Percentiles rank a stretch among this genome's conserved stretches.
phyloP scores from a whole-genome alignment of 371 early-diverging fungal species.

The Mortierella polycephala region DNA sequence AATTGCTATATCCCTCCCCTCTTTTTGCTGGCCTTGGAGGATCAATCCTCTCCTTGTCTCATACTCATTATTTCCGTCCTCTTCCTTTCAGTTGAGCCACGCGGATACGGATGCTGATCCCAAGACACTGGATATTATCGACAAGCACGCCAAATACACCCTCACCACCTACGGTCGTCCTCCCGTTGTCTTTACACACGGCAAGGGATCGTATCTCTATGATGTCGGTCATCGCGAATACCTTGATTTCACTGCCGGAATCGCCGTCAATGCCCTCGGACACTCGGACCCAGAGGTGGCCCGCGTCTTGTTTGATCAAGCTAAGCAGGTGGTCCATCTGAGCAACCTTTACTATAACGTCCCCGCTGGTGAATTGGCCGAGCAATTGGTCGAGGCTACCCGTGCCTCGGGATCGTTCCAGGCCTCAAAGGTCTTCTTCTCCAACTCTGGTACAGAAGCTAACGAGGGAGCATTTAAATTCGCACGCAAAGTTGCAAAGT shows the following conservation, averaged over 20 bases:
- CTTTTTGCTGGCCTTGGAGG: not conserved
- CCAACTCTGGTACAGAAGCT: constrained; percentile 94
- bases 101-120: constrained; percentile 59
- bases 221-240: constrained; percentile 75
- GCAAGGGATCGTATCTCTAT: constrained; percentile 79
- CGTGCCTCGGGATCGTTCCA: constrained; percentile 58
- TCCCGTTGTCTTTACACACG: constrained; percentile 73
- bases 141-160: constrained; percentile 64
- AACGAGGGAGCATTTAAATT: constrained; percentile 95
- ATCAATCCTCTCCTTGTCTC: constrained; percentile 3
- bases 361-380: constrained; percentile 79
- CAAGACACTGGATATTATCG: constrained; percentile 56
- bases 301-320: constrained; percentile 80
- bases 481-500: constrained; percentile 89
- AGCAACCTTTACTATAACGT: constrained; percentile 88
- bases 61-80: not conserved
- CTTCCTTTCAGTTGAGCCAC: constrained; percentile 58
- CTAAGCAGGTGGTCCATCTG: constrained; percentile 77
- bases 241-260: constrained; percentile 90
- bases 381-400: constrained; percentile 71
- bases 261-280: constrained; percentile 91
- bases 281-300: constrained; percentile 81
- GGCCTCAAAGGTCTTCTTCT: constrained; percentile 80
- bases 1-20: not conserved
- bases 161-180: constrained; percentile 76